Base-by-base conservation (phyloP, 768 basidiomycete species). In the Russula virescens region DNA sequence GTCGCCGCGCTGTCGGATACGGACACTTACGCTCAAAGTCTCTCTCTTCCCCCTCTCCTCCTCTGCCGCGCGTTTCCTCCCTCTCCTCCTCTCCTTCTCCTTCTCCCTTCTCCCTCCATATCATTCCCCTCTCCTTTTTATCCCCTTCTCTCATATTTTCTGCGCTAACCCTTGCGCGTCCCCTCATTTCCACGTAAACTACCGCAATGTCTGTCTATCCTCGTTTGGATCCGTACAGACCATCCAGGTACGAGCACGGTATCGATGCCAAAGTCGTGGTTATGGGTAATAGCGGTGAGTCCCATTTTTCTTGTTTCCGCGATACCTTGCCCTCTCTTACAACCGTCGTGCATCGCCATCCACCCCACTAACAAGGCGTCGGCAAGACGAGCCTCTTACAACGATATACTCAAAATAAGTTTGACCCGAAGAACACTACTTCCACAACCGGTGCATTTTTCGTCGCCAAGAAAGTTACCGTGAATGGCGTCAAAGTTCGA, bases 231-330 rank as follows among this genome's bases (percentile, higher is more conserved):
- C 85, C 85, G 53, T 88, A 87, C 74, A 75, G 80, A 55, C 75
- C 81, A 73, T 80, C 84, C 72, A 81, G 84, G 75, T 89, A 85
- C 73, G 89, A 91, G 71, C 86, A 87, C 68, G 89, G 89, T 69
- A 81, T 95, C 75, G 93, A 96, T 80, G 90, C 89, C 74, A 95
- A 95, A 84, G 91, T 95, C 74, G 93, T 96, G 72, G 85, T 96
- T 70, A 92, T 94, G 89, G 92, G 90, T 78, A 93, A 89, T 75
- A 80, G 78, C 69, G 83, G 83, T 81, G 58, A 62, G 79, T 69
- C 55, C 51, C 61, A 51, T 58, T 47, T 65, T 38, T 18, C 58
- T 50, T 21, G 34, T 9, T 48, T 47, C 43, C 1, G 23, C 21
- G 16, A 47, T 40, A n/a, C 40, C 9, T n/a, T 18, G 18, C 6